These are phyloP conservation scores for Apiospora aurea DNA, from an alignment of 2,329 filamentous ascomycete species.

Conservation along the genomic window DNA sequence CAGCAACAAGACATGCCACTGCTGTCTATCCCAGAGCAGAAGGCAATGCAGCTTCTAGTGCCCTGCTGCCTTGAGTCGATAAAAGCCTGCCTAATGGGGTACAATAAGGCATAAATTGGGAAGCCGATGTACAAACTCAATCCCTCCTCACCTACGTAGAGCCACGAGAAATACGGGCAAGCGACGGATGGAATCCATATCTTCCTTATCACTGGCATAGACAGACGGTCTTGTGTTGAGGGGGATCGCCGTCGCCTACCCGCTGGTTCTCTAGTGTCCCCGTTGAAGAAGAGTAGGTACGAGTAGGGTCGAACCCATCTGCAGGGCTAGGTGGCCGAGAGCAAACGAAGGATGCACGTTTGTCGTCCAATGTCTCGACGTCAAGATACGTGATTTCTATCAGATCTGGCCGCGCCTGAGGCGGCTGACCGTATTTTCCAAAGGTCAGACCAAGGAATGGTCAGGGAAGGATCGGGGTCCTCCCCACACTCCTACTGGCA, in stretches of 20 bases:
- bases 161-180: background rate
- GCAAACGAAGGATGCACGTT: conserved; percentile 14
- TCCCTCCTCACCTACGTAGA: background rate
- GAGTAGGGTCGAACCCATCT: background rate
- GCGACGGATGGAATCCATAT: background rate
- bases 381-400: conserved; percentile 19
- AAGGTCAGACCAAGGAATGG: conserved; percentile 15
- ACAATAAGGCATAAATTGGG: conserved; percentile 1
- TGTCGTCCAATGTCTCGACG: conserved; percentile 12
- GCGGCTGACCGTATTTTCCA: conserved; percentile 18
- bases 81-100: background rate
- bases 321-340: background rate
- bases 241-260: background rate
- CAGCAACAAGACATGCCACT: conserved; percentile 3
- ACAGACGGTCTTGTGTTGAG: background rate
- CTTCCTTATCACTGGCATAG: background rate
- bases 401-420: conserved; percentile 3
- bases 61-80: conserved; percentile 2
- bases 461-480: conserved; percentile 17
- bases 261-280: background rate
- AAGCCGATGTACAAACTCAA: conserved; percentile 13
- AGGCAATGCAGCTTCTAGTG: conserved; percentile 2
- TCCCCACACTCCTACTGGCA: conserved; percentile 15
- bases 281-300: background rate
- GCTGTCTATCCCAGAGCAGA: background rate